These are phyloP conservation scores for Astrothelium macrocarpum DNA, from an alignment of 495 filamentous ascomycete species.

Conservation along the genomic window DNA sequence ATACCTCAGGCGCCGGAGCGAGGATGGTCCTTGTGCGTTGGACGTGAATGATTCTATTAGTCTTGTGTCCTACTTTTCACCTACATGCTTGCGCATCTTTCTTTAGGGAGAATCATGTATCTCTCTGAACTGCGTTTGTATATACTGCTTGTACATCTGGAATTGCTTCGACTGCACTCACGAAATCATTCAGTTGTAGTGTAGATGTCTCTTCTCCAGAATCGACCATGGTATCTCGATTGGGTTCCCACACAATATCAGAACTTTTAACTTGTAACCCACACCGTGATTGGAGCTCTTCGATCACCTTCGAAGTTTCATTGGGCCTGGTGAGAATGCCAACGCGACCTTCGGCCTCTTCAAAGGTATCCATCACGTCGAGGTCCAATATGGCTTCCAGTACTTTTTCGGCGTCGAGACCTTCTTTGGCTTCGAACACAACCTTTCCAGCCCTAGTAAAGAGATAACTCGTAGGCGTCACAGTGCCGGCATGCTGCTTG, in stretches of 20 bases:
- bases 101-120: conserved; percentile 21
- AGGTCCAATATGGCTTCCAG: conserved; percentile 79
- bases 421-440: conserved; percentile 54
- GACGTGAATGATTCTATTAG: too few relatives aligned
- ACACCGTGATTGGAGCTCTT: conserved; percentile 47
- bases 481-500: conserved; percentile 56
- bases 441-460: conserved; percentile 72
- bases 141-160: conserved; percentile 31
- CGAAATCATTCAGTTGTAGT: conserved; percentile 42
- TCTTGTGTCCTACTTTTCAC: too few relatives aligned
- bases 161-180: conserved; percentile 41
- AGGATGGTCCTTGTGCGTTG: too few relatives aligned
- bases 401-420: conserved; percentile 56
- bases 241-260: conserved; percentile 80
- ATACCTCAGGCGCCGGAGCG: too few relatives aligned
- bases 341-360: conserved; percentile 58
- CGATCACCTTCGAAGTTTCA: conserved; percentile 53
- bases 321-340: conserved; percentile 66
- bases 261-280: conserved; percentile 55
- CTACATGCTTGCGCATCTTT: conserved; percentile 3
- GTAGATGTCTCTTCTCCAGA: conserved; percentile 37
- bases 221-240: conserved; percentile 61
- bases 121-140: conserved; percentile 22
- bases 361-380: conserved; percentile 70
- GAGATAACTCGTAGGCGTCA: conserved; percentile 67